These are phyloP conservation scores for Pythium rishiriense DNA, from an alignment of 352 stramenopile genomes.

Conservation along the genomic window DNA sequence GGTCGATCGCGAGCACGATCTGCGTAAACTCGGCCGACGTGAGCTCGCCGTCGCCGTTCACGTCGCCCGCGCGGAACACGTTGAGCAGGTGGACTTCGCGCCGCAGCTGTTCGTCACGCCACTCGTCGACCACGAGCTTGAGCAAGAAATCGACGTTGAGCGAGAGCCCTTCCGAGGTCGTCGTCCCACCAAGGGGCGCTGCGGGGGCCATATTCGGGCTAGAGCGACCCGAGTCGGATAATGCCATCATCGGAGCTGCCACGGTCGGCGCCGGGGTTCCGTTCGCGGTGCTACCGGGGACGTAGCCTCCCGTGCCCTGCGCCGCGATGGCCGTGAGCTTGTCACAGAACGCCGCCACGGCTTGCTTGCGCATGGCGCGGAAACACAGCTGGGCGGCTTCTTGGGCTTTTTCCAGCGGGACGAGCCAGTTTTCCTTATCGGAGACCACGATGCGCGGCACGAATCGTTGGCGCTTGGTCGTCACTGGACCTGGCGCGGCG, in stretches of 20 bases:
- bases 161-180: constrained; percentile 23
- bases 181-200: background rate
- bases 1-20: constrained; percentile 80
- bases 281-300: background rate
- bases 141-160: constrained; percentile 77
- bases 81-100: constrained; percentile 67
- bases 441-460: constrained; percentile 54
- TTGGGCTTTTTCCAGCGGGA: constrained; percentile 65
- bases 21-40: constrained; percentile 78
- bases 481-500: background rate
- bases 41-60: constrained; percentile 78
- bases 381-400: constrained; percentile 69
- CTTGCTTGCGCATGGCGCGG: constrained; percentile 68
- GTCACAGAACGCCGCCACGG: constrained; percentile 62
- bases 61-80: constrained; percentile 73
- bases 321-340: constrained; percentile 48
- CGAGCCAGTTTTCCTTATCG: constrained; percentile 70
- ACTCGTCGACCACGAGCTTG: constrained; percentile 66
- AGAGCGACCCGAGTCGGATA: constrained; percentile 7
- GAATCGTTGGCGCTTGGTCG: constrained; percentile 49
- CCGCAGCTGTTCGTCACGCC: constrained; percentile 65
- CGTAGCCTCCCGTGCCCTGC: constrained; percentile 36
- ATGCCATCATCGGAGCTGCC: background rate
- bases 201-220: constrained; percentile 1
- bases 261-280: background rate